A percentile compares a stretch with the other conserved stretches of the same genome.
Evolutionary conservation across 805 yeast species (phyloP).

Genomic region (Candida golubevii): DNA sequence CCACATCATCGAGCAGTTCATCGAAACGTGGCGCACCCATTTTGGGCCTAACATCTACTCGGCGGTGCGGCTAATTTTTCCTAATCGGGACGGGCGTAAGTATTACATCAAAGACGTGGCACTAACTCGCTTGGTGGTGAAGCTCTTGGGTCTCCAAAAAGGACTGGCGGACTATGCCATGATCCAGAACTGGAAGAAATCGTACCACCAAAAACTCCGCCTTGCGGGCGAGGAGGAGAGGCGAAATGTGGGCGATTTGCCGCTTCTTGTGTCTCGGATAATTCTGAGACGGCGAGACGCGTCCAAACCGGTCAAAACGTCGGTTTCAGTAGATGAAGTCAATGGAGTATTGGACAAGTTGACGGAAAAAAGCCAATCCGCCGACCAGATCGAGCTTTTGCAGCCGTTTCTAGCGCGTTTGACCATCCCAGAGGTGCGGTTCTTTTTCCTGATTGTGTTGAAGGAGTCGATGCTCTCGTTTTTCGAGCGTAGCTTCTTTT

Average conservation of each 20-base stretch:
- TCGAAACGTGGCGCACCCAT: slow-evolving; percentile 31
- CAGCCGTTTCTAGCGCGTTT: slow-evolving; percentile 48
- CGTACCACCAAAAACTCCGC: slow-evolving; percentile 30
- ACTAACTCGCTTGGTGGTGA: slow-evolving; percentile 45
- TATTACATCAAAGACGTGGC: slow-evolving; percentile 63
- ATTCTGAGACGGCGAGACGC: slow-evolving; percentile 51
- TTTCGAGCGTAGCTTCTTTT: slow-evolving; percentile 54
- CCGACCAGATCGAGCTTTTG: slow-evolving; percentile 42
- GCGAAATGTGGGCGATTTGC: slow-evolving; percentile 29
- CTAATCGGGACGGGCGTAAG: slow-evolving; percentile 58
- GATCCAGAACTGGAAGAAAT: slow-evolving; percentile 35
- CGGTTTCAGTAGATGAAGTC: slow-evolving; percentile 27
- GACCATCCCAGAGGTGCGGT: slow-evolving; percentile 60
- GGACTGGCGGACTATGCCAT: slow-evolving; percentile 54
- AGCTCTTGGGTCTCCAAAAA: slow-evolving; percentile 54
- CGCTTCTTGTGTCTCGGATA: slow-evolving; percentile 48
- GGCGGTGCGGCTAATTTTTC: slow-evolving; percentile 55
- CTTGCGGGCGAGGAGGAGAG: slow-evolving; percentile 42
- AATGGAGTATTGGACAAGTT: slow-evolving; percentile 29
- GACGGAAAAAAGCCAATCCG: slow-evolving; percentile 21
- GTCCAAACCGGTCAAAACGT: slow-evolving; percentile 26
- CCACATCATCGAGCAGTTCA: slow-evolving; percentile 22
- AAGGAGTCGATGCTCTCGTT: slow-evolving; percentile 57
- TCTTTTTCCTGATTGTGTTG: slow-evolving; percentile 64
- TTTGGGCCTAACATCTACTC: slow-evolving; percentile 56